Percentiles rank a stretch among this genome's conserved stretches.
These are phyloP conservation scores for Saccharomycopsis guyanensis DNA, from an alignment of 805 yeast genomes.

Conservation along the genomic window DNA sequence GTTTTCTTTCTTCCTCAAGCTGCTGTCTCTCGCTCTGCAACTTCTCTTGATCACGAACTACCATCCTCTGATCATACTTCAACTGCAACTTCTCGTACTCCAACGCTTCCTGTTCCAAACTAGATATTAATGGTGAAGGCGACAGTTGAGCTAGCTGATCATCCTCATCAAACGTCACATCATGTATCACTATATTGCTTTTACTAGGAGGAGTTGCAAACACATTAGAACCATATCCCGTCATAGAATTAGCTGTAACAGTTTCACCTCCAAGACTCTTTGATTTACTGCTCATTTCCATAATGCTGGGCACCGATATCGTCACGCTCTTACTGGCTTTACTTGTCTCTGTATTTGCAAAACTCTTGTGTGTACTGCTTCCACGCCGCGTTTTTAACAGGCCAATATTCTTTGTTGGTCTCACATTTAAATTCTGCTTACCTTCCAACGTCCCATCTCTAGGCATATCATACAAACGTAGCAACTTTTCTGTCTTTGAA, in stretches of 20 bases:
- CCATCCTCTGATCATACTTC: not conserved
- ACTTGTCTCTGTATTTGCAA: not conserved
- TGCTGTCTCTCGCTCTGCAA: slow-evolving; percentile 1
- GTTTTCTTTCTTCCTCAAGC: not conserved
- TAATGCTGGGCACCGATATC: not conserved
- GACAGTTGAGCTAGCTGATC: slow-evolving; percentile 1
- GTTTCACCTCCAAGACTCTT: not conserved
- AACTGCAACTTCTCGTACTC: slow-evolving; percentile 6
- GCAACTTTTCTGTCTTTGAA: slow-evolving; percentile 5
- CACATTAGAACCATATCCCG: not conserved
- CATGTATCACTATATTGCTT: not conserved
- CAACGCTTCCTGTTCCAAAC: not conserved
- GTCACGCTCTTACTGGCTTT: not conserved
- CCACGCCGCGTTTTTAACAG: not conserved
- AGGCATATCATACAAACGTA: slow-evolving; percentile 7
- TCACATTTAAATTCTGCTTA: not conserved
- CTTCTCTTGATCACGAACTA: not conserved
- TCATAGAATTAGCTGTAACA: not conserved
- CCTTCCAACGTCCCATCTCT: not conserved
- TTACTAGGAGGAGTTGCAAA: not conserved
- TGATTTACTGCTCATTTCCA: not conserved
- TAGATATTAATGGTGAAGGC: not conserved
- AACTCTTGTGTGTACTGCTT: too few relatives aligned
- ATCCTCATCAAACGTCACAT: not conserved
- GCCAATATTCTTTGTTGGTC: not conserved